These are phyloP conservation scores for Sugiyamaella novakii DNA, from an alignment of 1,139 yeast genomes.

Conservation along the genomic window DNA sequence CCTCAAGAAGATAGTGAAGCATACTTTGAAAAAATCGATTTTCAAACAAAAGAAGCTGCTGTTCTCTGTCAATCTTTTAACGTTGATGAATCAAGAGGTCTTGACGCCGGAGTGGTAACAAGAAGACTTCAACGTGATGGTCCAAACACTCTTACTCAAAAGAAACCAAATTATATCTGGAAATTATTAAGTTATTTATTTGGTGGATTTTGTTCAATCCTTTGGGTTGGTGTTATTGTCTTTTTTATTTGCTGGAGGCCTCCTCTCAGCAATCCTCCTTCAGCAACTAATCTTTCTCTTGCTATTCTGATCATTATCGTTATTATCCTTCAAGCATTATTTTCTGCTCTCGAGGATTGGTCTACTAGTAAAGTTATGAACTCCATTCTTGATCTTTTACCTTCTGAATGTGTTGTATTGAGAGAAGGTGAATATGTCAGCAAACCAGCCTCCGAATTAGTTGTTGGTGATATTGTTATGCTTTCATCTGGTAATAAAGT, in stretches of 20 bases:
- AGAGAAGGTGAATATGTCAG: slow-evolving; percentile 46
- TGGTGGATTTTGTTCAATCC: slow-evolving; percentile 55
- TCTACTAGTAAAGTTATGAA: slow-evolving; percentile 54
- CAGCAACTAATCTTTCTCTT: slow-evolving; percentile 50
- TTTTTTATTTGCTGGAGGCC: slow-evolving; percentile 55
- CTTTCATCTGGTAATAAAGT: slow-evolving; percentile 52
- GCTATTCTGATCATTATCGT: slow-evolving; percentile 51
- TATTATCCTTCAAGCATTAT: slow-evolving; percentile 51
- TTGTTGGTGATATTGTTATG: slow-evolving; percentile 54
- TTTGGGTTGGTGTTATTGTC: slow-evolving; percentile 51
- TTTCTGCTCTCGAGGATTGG: slow-evolving; percentile 55
- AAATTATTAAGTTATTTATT: slow-evolving; percentile 48
- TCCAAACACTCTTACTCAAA: slow-evolving; percentile 47
- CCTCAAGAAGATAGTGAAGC: slow-evolving; percentile 18
- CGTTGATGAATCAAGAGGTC: slow-evolving; percentile 35
- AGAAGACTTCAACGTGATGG: slow-evolving; percentile 41
- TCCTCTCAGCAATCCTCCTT: slow-evolving; percentile 53
- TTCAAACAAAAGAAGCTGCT: slow-evolving; percentile 22
- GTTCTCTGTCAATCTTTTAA: slow-evolving; percentile 25
- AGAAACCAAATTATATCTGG: slow-evolving; percentile 39
- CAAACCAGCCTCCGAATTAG: slow-evolving; percentile 48
- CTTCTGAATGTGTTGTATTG: slow-evolving; percentile 48
- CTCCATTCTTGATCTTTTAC: slow-evolving; percentile 51
- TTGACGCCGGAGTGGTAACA: slow-evolving; percentile 40
- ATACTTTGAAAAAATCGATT: slow-evolving; percentile 27